Evolutionary conservation across 352 stramenopile species (phyloP), one percentile per base, ranked within the genome.

Genomic region (Pythium monospermum): DNA sequence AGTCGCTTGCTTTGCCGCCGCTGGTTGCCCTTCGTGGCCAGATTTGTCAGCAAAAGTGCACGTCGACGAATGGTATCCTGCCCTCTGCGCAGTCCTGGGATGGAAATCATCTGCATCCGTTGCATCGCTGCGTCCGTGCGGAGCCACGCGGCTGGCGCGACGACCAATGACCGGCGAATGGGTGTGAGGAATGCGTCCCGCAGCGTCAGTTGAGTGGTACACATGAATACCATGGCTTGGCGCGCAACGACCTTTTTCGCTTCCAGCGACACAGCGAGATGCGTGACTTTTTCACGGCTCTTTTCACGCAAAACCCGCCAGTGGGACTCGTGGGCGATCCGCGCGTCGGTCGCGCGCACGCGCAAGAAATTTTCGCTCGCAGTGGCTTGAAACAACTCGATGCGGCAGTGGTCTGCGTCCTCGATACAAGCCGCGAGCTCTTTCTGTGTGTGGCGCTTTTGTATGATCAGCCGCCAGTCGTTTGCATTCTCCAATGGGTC

Each of bases 401-500:
- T 62, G 0, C 73, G 74, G 37, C 76, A 71, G 18, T 49, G 50
- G 12, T 85, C 66, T 3, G 73, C 59, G 15, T 85, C 52, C 8
- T 67, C 49, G 16, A 73, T 64, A 0, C 51, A 56, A 8, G 62
- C 46, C 13, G 63, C 52, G 3, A 83, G 52, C 6, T 73, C 57
- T 21, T 80, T 83, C 2, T 70, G 42, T 1, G 80, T 57, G 19
- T 73, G 64, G 4, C 78, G 73, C 50, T 90, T 92, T 10, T 73
- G 52, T 10, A 90, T 75, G 10, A 92, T 61, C 4, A 76, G 62
- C 21, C 49, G 69, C 75, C 82, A 87, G 52, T 92, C 73, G 43
- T 89, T 92, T 4, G 82, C 78, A 47, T 92, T 92, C 53, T 92
- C 82, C 2, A 92, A 56, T 1, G 72, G 66, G 55, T 92, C 82